Conservation (phyloP, 306 rosid genomes). For the Quercus bicolor region DNA sequence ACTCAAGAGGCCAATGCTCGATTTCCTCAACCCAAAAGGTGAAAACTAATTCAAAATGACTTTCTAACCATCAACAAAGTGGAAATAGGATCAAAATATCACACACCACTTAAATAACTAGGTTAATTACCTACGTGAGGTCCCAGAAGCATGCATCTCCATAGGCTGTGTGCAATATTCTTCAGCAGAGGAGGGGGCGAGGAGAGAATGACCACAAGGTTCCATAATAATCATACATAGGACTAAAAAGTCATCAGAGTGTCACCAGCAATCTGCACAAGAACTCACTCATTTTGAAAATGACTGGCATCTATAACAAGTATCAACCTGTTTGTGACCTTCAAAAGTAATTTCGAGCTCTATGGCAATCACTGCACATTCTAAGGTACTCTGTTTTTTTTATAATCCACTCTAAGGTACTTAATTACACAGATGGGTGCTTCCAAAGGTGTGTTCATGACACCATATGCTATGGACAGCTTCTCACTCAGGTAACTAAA, state of each 20-base stretch:
- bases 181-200: background rate
- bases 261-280: conserved; percentile 29
- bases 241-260: background rate
- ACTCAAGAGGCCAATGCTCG: background rate
- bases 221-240: background rate
- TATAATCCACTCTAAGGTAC: conserved; percentile 7
- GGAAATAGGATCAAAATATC: background rate
- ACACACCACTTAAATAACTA: background rate
- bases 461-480: conserved; percentile 27
- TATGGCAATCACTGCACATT: conserved; percentile 32
- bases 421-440: conserved; percentile 23
- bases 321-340: conserved; percentile 15
- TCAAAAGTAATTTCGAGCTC: conserved; percentile 24
- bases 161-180: background rate
- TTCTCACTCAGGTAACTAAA: conserved; percentile 32
- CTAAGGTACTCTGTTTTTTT: too few relatives aligned
- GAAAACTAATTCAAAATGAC: background rate
- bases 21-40: background rate
- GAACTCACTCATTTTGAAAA: conserved; percentile 26
- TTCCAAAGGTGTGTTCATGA: conserved; percentile 22
- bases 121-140: background rate
- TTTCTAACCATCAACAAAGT: background rate
- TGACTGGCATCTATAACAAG: conserved; percentile 30
- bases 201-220: background rate
- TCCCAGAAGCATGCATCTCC: background rate